Conservation (phyloP, 371 early-diverging fungal genomes). For the Syncephalastrum contaminatum region DNA sequence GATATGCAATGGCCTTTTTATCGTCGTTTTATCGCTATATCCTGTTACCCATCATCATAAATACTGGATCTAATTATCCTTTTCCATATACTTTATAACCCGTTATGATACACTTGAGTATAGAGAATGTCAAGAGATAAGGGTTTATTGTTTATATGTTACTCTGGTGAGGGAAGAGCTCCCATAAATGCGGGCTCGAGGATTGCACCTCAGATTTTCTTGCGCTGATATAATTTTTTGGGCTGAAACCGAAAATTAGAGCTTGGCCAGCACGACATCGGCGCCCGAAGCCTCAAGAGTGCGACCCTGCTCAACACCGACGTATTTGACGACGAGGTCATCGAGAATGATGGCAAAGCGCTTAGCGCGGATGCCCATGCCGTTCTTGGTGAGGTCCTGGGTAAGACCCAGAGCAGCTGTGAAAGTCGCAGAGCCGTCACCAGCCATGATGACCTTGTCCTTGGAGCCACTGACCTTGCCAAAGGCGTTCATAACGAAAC, state of each 20-base stretch:
- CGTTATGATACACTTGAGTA: too few relatives aligned
- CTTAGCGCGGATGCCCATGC: conserved; percentile 47
- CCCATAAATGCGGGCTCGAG: too few relatives aligned
- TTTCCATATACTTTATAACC: too few relatives aligned
- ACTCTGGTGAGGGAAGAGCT: too few relatives aligned
- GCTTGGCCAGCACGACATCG: conserved; percentile 31
- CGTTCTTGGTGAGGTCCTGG: conserved; percentile 46
- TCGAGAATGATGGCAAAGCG: conserved; percentile 78
- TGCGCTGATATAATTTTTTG: too few relatives aligned
- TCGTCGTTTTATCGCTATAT: too few relatives aligned
- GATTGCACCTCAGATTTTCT: too few relatives aligned
- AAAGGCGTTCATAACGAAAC: conserved; percentile 78
- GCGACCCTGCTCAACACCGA: conserved; percentile 65
- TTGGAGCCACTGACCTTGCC: conserved; percentile 61
- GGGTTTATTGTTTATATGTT: too few relatives aligned
- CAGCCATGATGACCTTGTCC: conserved; percentile 69
- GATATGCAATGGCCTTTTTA: too few relatives aligned
- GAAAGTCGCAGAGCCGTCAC: conserved; percentile 67
- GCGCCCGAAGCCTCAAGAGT: conserved; percentile 37
- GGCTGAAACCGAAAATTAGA: conserved; percentile 8
- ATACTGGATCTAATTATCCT: too few relatives aligned
- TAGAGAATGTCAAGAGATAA: too few relatives aligned
- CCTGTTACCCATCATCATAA: too few relatives aligned
- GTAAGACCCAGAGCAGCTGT: conserved; percentile 63
- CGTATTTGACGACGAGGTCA: conserved; percentile 66